These are phyloP conservation scores for Purshia tridentata DNA, from an alignment of 306 rosid species.

Conservation along the genomic window DNA sequence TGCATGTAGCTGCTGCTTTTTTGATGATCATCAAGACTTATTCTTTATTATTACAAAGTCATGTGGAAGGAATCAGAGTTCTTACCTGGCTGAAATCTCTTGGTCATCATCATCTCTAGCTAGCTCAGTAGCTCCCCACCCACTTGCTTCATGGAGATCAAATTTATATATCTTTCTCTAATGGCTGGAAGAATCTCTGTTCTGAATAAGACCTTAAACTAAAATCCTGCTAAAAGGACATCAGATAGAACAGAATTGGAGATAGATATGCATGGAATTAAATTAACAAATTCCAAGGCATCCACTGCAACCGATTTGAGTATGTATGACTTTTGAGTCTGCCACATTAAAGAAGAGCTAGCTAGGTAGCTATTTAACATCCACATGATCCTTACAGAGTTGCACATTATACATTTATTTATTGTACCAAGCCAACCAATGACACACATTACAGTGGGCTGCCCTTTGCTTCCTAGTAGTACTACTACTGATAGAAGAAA, in stretches of 20 bases:
- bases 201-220: constrained; percentile 5
- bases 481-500: constrained; percentile 21
- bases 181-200: constrained; percentile 13
- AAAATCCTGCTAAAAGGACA: not conserved
- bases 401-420: constrained; percentile 29
- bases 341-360: not conserved
- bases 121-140: not conserved
- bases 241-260: not conserved
- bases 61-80: not conserved
- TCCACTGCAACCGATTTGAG: not conserved
- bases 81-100: not conserved
- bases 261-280: not conserved
- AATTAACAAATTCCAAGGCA: not conserved
- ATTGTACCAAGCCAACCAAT: constrained; percentile 29
- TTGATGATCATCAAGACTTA: too few species aligned
- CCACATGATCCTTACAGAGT: not conserved
- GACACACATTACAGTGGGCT: constrained; percentile 21
- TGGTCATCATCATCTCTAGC: not conserved
- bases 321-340: too few species aligned
- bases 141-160: constrained; percentile 5
- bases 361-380: not conserved
- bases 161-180: not conserved
- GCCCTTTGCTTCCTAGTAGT: constrained; percentile 21
- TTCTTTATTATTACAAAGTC: not conserved
- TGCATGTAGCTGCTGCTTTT: not conserved